Evolutionary conservation across 1,284 basidiomycete species (phyloP), one percentile per base, ranked within the genome.

Genomic region (Phlebopus sp.): DNA sequence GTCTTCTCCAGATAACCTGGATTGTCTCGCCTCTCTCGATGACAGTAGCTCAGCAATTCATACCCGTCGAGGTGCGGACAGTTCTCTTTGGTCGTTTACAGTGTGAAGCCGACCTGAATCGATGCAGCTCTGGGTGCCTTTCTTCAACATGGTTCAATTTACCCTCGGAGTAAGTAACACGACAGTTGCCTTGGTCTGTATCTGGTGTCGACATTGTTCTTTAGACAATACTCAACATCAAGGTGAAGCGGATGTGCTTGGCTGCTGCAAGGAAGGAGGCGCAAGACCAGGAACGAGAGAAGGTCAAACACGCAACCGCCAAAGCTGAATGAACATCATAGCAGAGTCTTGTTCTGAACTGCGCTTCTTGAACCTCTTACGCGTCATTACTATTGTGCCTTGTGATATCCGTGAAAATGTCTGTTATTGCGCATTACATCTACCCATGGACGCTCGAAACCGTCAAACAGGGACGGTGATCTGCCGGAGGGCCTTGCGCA

Each of bases 151-250:
- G 19, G 21, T 69, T 14, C 63, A 64, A 29, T 64, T 64, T 19
- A 13, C 51, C 8, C 53, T 64, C 4, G 63, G 63, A 10, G 63
- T 64, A 13, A 27, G 66, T 59, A 10, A 7, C n/a, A n/a, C 14
- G 5, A 14, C 15, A 23, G 35, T 41, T 30, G 40, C 2, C 34
- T 49, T 18, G 15, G 1, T 21, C 34, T 36, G 9, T n/a, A 10
- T 38, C 15, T 2, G 9, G 3, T 21, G 42, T 47, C 55, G 32
- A 52, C 40, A 25, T 7, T 13, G 11, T 7, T 7, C 41, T 25
- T 49, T 44, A 90, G 86, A 87, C 85, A 3, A 77, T 82, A 63
- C 84, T 88, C 72, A 90, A 87, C 60, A 75, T 78, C 47, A 78
- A 78, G 47, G 70, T 83, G 53, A 90, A 90, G 73, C 75, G 75